These are phyloP conservation scores for Leccinellum albellum DNA, from an alignment of 768 basidiomycete genomes.

Conservation along the genomic window DNA sequence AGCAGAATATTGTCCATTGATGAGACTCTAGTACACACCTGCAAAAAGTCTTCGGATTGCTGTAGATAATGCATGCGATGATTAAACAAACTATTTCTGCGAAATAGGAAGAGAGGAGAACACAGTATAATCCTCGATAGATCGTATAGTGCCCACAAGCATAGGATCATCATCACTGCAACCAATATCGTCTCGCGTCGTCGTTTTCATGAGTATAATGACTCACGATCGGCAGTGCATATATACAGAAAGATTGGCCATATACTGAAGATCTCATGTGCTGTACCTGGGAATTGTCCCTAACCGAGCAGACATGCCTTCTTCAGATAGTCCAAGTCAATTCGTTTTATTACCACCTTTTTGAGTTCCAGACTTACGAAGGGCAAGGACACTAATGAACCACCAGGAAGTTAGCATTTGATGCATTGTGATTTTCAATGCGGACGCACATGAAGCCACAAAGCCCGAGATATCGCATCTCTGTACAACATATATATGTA, in stretches of 20 bases:
- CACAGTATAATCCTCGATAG: constrained; percentile 4
- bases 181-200: neutral
- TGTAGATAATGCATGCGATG: neutral
- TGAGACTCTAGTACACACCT: too few relatives aligned
- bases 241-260: constrained; percentile 1
- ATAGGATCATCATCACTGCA: constrained; percentile 15
- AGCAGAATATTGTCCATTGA: neutral
- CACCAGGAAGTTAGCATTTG: neutral
- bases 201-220: neutral
- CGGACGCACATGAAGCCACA: neutral
- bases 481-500: neutral
- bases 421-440: neutral
- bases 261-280: neutral
- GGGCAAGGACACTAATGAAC: neutral
- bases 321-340: constrained; percentile 1
- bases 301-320: neutral
- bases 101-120: constrained; percentile 8
- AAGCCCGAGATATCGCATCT: neutral
- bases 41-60: neutral
- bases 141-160: constrained; percentile 12
- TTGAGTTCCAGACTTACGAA: neutral
- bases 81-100: neutral
- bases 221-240: constrained; percentile 11
- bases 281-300: neutral
- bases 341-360: neutral